phyloP scores from a whole-genome alignment of 2,329 filamentous ascomycete genomes.

The Talaromyces sp. region DNA sequence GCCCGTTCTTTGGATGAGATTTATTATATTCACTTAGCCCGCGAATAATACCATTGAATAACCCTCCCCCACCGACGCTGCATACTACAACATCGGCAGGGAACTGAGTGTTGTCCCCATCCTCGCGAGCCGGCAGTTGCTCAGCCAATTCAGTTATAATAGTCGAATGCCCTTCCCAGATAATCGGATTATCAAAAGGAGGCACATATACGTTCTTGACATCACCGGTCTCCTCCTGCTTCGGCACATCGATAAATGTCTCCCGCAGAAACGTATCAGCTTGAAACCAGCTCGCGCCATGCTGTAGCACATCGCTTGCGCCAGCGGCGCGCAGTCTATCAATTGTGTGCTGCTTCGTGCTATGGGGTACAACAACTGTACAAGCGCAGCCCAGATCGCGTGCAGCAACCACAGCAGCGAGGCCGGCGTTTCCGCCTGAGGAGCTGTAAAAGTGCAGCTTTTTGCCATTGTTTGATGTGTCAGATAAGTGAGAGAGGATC shows the following conservation, averaged over 20 bases:
- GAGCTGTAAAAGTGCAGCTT: slow-evolving; percentile 69
- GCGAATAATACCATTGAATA: slow-evolving; percentile 69
- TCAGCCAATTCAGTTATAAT: slow-evolving; percentile 36
- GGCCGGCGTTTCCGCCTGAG: slow-evolving; percentile 76
- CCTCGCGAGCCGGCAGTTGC: slow-evolving; percentile 31
- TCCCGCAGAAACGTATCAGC: slow-evolving; percentile 64
- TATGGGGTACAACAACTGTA: slow-evolving; percentile 69
- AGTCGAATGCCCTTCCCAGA: slow-evolving; percentile 37
- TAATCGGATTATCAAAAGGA: slow-evolving; percentile 38
- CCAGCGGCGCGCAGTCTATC: slow-evolving; percentile 64
- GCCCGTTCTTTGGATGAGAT: neutral
- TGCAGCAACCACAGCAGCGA: slow-evolving; percentile 72
- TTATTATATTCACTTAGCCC: slow-evolving; percentile 48
- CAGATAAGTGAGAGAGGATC: slow-evolving; percentile 28
- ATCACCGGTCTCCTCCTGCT: neutral
- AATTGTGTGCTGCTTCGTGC: slow-evolving; percentile 65
- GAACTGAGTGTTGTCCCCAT: slow-evolving; percentile 20
- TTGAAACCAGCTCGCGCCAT: slow-evolving; percentile 64
- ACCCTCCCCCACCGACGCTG: slow-evolving; percentile 72
- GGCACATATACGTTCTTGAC: slow-evolving; percentile 33
- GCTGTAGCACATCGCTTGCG: slow-evolving; percentile 60
- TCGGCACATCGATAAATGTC: slow-evolving; percentile 36
- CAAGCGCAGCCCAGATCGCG: slow-evolving; percentile 59
- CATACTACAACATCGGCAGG: slow-evolving; percentile 69
- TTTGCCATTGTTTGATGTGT: slow-evolving; percentile 28